These are phyloP conservation scores for Metschnikowia chrysomelidarum DNA, from an alignment of 805 yeast species.

Conservation along the genomic window DNA sequence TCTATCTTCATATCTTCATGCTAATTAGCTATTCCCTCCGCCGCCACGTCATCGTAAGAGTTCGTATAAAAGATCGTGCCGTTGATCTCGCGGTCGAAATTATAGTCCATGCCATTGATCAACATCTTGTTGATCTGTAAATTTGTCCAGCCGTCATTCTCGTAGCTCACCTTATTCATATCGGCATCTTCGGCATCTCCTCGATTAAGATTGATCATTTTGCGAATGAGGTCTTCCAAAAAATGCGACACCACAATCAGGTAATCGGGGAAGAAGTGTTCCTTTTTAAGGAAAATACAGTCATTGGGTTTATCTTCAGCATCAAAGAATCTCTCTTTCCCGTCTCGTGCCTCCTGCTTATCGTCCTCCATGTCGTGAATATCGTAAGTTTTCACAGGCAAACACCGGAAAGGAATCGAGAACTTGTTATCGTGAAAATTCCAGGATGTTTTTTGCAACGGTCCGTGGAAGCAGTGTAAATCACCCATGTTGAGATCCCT, in stretches of 20 bases:
- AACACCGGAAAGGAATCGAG: conserved; percentile 34
- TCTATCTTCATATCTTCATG: background rate
- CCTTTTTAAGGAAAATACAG: conserved; percentile 15
- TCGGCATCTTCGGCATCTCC: conserved; percentile 41
- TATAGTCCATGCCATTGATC: conserved; percentile 35
- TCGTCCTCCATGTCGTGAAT: conserved; percentile 38
- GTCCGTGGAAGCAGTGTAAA: conserved; percentile 12
- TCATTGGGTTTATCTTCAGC: conserved; percentile 19
- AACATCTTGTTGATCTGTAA: conserved; percentile 25
- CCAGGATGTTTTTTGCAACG: conserved; percentile 28
- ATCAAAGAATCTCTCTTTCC: conserved; percentile 21
- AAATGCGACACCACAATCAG: conserved; percentile 32
- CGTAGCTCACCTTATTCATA: conserved; percentile 23
- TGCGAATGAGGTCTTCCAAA: conserved; percentile 32
- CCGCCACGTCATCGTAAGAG: conserved; percentile 21
- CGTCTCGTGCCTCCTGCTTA: conserved; percentile 15
- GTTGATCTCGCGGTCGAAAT: conserved; percentile 36
- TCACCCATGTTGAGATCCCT: conserved; percentile 19
- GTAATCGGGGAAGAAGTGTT: conserved; percentile 18
- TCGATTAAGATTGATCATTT: conserved; percentile 33
- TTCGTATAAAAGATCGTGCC: conserved; percentile 38
- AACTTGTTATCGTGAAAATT: conserved; percentile 29
- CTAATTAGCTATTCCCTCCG: background rate
- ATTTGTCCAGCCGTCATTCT: conserved; percentile 37
- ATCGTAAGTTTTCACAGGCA: conserved; percentile 31